Base-by-base conservation (phyloP, 768 basidiomycete genomes). In the Strobilomyces confusus region DNA sequence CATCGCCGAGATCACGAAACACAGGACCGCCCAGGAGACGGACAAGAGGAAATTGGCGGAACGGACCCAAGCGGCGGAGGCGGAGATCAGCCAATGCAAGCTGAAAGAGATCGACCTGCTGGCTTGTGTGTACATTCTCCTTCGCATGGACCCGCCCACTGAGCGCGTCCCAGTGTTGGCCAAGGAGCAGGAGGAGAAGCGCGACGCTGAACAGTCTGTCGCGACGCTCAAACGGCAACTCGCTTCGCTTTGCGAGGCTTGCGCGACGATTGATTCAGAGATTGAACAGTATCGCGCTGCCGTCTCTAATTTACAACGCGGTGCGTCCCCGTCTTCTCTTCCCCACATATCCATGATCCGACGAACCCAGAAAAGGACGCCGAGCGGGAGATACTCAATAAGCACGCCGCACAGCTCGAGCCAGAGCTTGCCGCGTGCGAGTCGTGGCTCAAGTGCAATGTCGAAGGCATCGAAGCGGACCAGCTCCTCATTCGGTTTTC, bases 391-490 rank as follows among this genome's bases (percentile, higher is more conserved):
- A 78, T 77, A 30, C 73, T 91, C 40, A 76, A 72, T 25, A 66
- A 73, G 4, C 79, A 84, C 62, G 80, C 81, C 26, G 74, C 78
- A 9, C 73, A 71, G 30, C 67, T 80, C 13, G 67, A 73, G 2
- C 80, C 81, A 2, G 86, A 90, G 58, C 70, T 89, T 23, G 68
- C 72, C 3, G 76, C 70, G 14, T 80, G 80, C 58, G 83, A 89
- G 71, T 73, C 74, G 8, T 70, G 73, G 32, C 70, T 90, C 30
- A 77, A 78, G 15, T 87, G 83, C 65, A 69, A 76, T 15, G 78
- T 94, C n/a, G 90, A 94, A 67, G 91, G 91, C 36, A 79, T 94
- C 38, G 83, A 83, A 61, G 75, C 74, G 33, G 86, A 89, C 65
- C 78, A 82, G 44, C 76, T 94, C 19, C 77, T 93, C 43, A 73